Percentiles rank a stretch among this genome's conserved stretches.
These are phyloP conservation scores for Globisporangium paddicum DNA, from an alignment of 352 stramenopile genomes.

Conservation along the genomic window DNA sequence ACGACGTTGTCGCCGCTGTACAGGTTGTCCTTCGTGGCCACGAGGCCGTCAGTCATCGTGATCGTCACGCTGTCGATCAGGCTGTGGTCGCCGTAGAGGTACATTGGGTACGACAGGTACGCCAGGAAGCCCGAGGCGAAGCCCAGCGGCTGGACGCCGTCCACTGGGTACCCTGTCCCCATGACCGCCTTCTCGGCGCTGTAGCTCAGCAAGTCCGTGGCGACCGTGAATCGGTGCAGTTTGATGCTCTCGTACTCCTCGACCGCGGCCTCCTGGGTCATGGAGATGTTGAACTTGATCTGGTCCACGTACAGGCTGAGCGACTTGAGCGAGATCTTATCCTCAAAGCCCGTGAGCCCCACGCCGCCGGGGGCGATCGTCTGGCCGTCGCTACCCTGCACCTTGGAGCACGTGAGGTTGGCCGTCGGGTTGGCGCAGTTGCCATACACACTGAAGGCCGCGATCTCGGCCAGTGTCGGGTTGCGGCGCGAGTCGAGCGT, in stretches of 20 bases:
- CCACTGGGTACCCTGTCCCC: constrained; percentile 48
- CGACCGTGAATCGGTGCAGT: constrained; percentile 20
- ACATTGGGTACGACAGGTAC: constrained; percentile 69
- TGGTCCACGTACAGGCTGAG: constrained; percentile 12
- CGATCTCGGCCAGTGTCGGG: constrained; percentile 17
- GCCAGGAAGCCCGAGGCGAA: constrained; percentile 66
- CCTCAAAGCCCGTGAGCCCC: constrained; percentile 12
- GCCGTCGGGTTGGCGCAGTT: constrained; percentile 14
- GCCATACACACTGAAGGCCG: constrained; percentile 12
- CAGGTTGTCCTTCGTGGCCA: constrained; percentile 32
- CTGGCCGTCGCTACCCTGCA: constrained; percentile 12
- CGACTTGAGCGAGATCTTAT: neutral
- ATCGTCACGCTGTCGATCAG: constrained; percentile 44
- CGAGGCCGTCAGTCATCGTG: constrained; percentile 45
- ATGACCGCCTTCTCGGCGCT: constrained; percentile 21
- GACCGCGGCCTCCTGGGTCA: neutral
- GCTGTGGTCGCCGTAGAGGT: constrained; percentile 49
- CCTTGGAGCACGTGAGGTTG: constrained; percentile 15
- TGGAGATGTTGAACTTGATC: constrained; percentile 15
- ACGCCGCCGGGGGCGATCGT: constrained; percentile 9
- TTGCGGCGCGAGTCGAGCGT: constrained; percentile 12
- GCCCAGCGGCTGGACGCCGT: constrained; percentile 59
- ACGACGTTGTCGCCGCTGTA: constrained; percentile 38
- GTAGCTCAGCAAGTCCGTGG: constrained; percentile 28
- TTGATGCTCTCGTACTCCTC: constrained; percentile 7